A percentile compares a stretch with the other conserved stretches of the same genome.
phyloP scores from a whole-genome alignment of 495 filamentous ascomycete genomes.

The Penicillium atrosanguineum region DNA sequence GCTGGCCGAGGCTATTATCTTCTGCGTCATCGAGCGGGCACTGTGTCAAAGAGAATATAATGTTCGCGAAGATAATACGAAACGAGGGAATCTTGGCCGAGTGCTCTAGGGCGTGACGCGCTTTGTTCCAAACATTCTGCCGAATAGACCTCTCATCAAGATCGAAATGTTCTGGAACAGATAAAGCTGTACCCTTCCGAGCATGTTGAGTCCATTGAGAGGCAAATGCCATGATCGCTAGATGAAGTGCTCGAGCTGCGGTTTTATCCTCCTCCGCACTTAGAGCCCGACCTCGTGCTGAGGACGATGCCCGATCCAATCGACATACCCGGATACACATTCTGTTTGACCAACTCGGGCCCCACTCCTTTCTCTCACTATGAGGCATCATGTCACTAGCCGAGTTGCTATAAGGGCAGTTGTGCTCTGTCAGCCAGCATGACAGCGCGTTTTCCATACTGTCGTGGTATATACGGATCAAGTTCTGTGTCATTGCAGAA shows the following conservation, averaged over 20 bases:
- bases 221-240: conserved; percentile 46
- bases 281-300: conserved; percentile 28
- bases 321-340: conserved; percentile 43
- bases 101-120: conserved; percentile 34
- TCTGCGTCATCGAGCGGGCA: conserved; percentile 26
- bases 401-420: conserved; percentile 39
- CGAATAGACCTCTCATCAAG: conserved; percentile 36
- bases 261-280: conserved; percentile 34
- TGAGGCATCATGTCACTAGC: conserved; percentile 1
- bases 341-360: conserved; percentile 41
- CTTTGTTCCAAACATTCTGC: conserved; percentile 44
- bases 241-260: conserved; percentile 36
- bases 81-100: conserved; percentile 40
- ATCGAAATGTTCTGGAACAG: conserved; percentile 6
- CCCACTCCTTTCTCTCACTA: conserved; percentile 29
- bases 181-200: conserved; percentile 11
- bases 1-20: conserved; percentile 18
- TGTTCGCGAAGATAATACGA: conserved; percentile 42
- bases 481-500: conserved; percentile 29
- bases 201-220: conserved; percentile 43
- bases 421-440: conserved; percentile 48
- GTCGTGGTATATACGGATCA: conserved; percentile 48
- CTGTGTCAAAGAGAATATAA: conserved; percentile 48
- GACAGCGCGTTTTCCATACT: conserved; percentile 46
- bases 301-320: conserved; percentile 33